A percentile compares a stretch with the other conserved stretches of the same genome.
These are phyloP conservation scores for Fusarium pseudonygamai DNA, from an alignment of 2,329 filamentous ascomycete species.

Conservation along the genomic window DNA sequence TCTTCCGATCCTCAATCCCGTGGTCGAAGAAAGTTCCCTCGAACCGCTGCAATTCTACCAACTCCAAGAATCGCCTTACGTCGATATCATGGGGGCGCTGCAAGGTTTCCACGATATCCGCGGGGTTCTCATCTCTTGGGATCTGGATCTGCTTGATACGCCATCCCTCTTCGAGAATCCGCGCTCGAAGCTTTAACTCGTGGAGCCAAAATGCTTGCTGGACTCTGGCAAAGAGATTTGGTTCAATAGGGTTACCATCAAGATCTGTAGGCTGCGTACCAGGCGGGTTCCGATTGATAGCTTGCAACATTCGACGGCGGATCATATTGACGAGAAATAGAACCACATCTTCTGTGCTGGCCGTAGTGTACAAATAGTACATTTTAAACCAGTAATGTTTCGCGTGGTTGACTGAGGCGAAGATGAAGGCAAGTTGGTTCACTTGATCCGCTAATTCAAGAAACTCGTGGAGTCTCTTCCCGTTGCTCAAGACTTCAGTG, in stretches of 20 bases:
- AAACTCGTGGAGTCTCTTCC: neutral
- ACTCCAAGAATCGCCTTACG: fast-evolving
- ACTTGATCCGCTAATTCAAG: constrained; percentile 10
- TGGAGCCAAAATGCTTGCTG: neutral
- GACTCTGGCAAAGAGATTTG: neutral
- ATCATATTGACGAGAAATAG: neutral
- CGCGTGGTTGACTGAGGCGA: neutral
- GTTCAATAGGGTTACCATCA: neutral
- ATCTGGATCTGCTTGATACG: neutral
- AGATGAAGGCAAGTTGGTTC: neutral
- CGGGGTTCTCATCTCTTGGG: neutral
- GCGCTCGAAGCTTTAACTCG: neutral
- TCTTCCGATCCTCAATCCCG: neutral
- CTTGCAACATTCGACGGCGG: neutral
- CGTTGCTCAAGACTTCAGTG: neutral
- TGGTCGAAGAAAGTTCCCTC: neutral
- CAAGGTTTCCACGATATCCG: neutral
- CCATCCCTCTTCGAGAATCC: fast-evolving
- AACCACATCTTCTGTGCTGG: neutral
- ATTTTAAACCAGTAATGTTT: too few species aligned
- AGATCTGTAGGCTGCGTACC: neutral
- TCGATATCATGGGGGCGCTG: neutral
- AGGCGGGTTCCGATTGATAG: neutral
- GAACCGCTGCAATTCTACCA: neutral
- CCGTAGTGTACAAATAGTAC: too few species aligned